Base-by-base conservation (phyloP, 768 basidiomycete species). In the Boletus pseudopeckii region DNA sequence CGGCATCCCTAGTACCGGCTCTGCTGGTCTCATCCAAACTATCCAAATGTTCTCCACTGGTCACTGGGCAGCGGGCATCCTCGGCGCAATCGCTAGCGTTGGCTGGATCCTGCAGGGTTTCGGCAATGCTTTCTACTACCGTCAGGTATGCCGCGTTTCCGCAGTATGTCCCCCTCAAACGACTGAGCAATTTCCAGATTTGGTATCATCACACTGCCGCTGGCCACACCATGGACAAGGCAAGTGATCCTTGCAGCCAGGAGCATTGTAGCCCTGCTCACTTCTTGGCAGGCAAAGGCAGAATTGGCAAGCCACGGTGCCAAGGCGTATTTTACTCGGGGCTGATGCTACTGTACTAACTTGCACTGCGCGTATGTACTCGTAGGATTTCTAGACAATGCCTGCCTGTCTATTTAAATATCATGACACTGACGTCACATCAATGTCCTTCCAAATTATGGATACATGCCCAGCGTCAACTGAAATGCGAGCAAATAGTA, bases 1-100 rank as follows among this genome's bases (percentile, higher is more conserved):
- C 68, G 96, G 96, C 60, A 88, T 97, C 63, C 93, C 94, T 53
- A 91, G 90, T 56, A 96, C 96, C 42, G 97, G 97, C 34, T 92
- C 93, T 43, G 95, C 93, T 26, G 96, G 97, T 15, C 78, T 99
- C 48, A 94, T 98, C 65, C 91, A 94, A 71, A 95, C 88, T 43
- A 90, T 98, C 60, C 78, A 84, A 55, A 83, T 88, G 77, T 96
- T 85, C 68, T 77, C 80, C 3, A 73, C 77, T 42, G 83, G 84
- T 43, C 79, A 83, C 49, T 84, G 90, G 75, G 85, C 81, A 32
- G 88, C 94, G 18, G 97, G 84, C 50, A 77, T 96, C 50, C 78
- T 98, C 50, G 85, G 92, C 44, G 76, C 84, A 15, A 71, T 98
- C 42, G 80, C 95, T 10, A 90, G 90, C 10, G 78, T 85, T 26